A percentile compares a stretch with the other conserved stretches of the same genome.
These are phyloP conservation scores for Hypholoma fasciculare DNA, from an alignment of 768 basidiomycete species.

Conservation along the genomic window DNA sequence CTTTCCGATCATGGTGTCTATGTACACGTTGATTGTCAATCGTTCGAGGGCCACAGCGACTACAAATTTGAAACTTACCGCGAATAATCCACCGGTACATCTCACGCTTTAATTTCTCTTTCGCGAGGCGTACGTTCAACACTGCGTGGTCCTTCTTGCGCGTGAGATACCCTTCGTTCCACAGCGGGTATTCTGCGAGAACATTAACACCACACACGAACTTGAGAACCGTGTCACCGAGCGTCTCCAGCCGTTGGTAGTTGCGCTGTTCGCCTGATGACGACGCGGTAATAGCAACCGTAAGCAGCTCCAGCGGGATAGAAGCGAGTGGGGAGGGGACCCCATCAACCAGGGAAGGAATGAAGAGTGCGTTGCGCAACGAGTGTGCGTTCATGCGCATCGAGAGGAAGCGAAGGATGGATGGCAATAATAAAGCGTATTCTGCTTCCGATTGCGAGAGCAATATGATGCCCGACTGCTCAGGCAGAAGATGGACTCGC, in stretches of 20 bases:
- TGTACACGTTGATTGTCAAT: neutral
- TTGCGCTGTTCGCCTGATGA: slow-evolving; percentile 56
- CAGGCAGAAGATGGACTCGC: slow-evolving; percentile 43
- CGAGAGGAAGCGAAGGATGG: slow-evolving; percentile 60
- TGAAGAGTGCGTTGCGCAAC: slow-evolving; percentile 48
- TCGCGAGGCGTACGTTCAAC: slow-evolving; percentile 68
- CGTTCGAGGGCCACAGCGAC: neutral
- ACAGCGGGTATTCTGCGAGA: slow-evolving; percentile 62
- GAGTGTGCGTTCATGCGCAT: slow-evolving; percentile 52
- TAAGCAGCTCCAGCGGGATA: slow-evolving; percentile 50
- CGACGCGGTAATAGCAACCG: slow-evolving; percentile 62
- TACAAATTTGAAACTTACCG: slow-evolving; percentile 28
- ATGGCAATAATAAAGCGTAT: slow-evolving; percentile 62
- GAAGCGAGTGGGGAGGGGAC: neutral
- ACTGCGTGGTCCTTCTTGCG: slow-evolving; percentile 74
- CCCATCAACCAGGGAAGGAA: slow-evolving; percentile 28
- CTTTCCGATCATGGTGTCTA: slow-evolving; percentile 46
- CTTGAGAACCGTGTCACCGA: slow-evolving; percentile 78
- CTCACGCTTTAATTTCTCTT: slow-evolving; percentile 50
- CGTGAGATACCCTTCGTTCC: slow-evolving; percentile 79
- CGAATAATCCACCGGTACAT: slow-evolving; percentile 74
- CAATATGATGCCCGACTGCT: slow-evolving; percentile 46
- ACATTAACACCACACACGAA: slow-evolving; percentile 60
- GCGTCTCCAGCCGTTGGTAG: slow-evolving; percentile 74
- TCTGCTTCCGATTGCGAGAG: slow-evolving; percentile 53